Base-by-base conservation (phyloP, 257 asterid genomes). In the Capsicum rhomboideum region DNA sequence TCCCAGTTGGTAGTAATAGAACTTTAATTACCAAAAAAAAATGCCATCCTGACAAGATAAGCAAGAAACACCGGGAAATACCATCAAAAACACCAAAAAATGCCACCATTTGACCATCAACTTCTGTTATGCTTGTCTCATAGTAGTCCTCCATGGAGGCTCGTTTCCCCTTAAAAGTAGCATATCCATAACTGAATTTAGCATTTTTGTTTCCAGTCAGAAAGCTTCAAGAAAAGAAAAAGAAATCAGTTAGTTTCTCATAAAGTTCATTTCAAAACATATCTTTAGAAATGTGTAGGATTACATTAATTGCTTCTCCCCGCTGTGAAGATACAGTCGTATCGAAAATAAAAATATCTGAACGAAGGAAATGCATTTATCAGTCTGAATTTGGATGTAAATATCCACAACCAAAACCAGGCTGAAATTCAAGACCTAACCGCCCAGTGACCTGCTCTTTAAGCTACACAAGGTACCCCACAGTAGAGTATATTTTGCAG, bases 81-180 rank as follows among this genome's bases (percentile, higher is more conserved):
- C 94, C 96, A 82, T 93, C 97, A 85, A 87, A 93, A 87, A 93
- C 95, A 75, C 96, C 97, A 59, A 93, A 93, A 85, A 94, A 91
- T 44, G 92, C 98, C 86, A 93, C 96, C 92, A 91, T 93, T 84
- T 92, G 91, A 21, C 98, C 98, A 72, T 91, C 93, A 84, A 94
- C 93, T 88, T 91, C 95, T 4, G 94, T 89, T 82, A 94, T 89
- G 64, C 89, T 85, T 34, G 91, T 89, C 87, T 93, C 98, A n/a
- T 85, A 93, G 84, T 88, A 94, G 87, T 94, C 98, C 90, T 94
- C 98, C 98, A 94, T 94, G 63, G 97, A 89, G 18, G 95, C 85
- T 46, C 98, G 91, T 83, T 92, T 93, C 82, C 98, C 98, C 87
- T 91, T 91, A 85, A 90, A 92, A 88, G 93, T 92, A 37, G 95